Percentiles rank a stretch among this genome's conserved stretches.
phyloP scores from a whole-genome alignment of 805 yeast genomes.

The Lachancea sp. region DNA sequence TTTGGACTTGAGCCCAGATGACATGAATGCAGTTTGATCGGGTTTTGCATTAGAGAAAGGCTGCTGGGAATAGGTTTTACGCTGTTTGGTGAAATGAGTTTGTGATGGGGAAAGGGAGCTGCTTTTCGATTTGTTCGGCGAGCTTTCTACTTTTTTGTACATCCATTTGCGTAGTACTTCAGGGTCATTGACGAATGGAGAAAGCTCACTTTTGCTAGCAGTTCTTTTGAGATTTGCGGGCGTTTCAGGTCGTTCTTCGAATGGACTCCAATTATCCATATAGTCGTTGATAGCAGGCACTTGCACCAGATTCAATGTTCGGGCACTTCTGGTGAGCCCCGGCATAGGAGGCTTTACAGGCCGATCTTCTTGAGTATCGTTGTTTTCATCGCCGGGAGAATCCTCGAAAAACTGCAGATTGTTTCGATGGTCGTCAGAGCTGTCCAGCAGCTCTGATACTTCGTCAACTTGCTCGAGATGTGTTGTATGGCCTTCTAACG shows the following conservation, averaged over 20 bases:
- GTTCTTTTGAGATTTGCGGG: constrained; percentile 21
- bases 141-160: constrained; percentile 8
- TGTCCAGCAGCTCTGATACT: constrained; percentile 6
- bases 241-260: constrained; percentile 14
- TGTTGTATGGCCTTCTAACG: background rate
- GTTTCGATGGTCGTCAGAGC: constrained; percentile 15
- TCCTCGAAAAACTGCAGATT: constrained; percentile 10
- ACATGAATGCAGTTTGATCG: constrained; percentile 24
- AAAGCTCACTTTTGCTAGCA: constrained; percentile 26
- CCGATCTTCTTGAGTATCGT: background rate
- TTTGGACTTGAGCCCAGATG: constrained; percentile 28
- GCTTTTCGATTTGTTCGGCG: background rate
- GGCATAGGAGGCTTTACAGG: constrained; percentile 14
- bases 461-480: constrained; percentile 2
- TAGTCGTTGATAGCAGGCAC: constrained; percentile 14
- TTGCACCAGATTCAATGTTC: constrained; percentile 42
- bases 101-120: background rate
- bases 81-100: constrained; percentile 4
- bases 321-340: constrained; percentile 46
- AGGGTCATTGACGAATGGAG: constrained; percentile 28
- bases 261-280: constrained; percentile 28
- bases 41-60: constrained; percentile 20
- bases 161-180: constrained; percentile 18
- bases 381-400: background rate
- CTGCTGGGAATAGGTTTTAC: constrained; percentile 2